Conservation (phyloP, 2,329 filamentous ascomycete genomes). For the Aquanectria penicillioides region DNA sequence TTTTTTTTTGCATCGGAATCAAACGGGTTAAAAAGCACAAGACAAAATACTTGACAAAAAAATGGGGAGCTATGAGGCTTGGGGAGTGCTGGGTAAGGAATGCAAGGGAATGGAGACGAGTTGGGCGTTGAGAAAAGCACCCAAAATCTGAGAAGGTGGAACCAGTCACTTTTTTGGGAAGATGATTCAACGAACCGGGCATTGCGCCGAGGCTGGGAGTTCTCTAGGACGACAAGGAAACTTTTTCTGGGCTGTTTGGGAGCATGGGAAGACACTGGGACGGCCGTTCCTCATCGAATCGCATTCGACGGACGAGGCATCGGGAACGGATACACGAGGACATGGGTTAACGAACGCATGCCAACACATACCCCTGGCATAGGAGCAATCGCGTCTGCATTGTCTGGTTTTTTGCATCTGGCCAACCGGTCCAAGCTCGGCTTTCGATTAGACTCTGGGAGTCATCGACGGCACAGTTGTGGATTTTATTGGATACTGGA, state of each 20-base stretch:
- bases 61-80: background rate
- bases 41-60: conserved; percentile 12
- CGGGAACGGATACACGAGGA: conserved; percentile 37
- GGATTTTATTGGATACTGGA: conserved; percentile 13
- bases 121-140: conserved; percentile 2
- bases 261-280: conserved; percentile 34
- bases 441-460: conserved; percentile 30
- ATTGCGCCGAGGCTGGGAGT: conserved; percentile 31
- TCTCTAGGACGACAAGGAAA: conserved; percentile 29
- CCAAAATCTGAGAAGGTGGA: conserved; percentile 15
- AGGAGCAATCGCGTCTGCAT: conserved; percentile 27
- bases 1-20: background rate
- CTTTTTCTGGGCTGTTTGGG: conserved; percentile 17
- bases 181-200: conserved; percentile 18
- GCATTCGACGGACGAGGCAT: conserved; percentile 36
- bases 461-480: conserved; percentile 15
- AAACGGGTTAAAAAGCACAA: conserved; percentile 12
- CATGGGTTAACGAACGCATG: conserved; percentile 37
- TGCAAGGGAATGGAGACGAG: background rate
- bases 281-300: conserved; percentile 35
- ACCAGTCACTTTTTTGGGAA: conserved; percentile 9
- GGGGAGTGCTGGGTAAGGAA: too few species aligned
- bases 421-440: conserved; percentile 25
- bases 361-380: conserved; percentile 29
- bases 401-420: conserved; percentile 26